Evolutionary conservation across 805 yeast species (phyloP).

Genomic region (Lipomyces yamadae): DNA sequence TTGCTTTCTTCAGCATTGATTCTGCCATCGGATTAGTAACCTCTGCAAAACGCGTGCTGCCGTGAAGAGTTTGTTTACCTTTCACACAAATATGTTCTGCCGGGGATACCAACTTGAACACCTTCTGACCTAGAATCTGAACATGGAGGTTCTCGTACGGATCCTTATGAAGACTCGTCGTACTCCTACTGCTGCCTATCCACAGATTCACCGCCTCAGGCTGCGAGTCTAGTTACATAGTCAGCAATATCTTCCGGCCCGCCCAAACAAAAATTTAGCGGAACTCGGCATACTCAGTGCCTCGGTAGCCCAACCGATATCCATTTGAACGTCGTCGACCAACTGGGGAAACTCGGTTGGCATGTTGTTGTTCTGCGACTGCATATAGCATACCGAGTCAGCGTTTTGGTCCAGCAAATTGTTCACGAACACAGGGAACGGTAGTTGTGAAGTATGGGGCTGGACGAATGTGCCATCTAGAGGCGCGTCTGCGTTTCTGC

Average conservation of each 20-base stretch:
- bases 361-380: conserved; percentile 48
- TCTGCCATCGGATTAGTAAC: conserved; percentile 30
- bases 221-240: conserved; percentile 27
- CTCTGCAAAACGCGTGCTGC: no score
- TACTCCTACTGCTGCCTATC: conserved; percentile 46
- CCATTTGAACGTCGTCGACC: conserved; percentile 32
- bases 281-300: conserved; percentile 23
- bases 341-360: conserved; percentile 40
- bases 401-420: conserved; percentile 27
- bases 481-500: conserved; percentile 50
- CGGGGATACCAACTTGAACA: conserved; percentile 47
- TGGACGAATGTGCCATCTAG: conserved; percentile 43
- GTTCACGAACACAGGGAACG: conserved; percentile 40
- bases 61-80: conserved; percentile 2
- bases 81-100: conserved; percentile 29
- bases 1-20: conserved; percentile 42
- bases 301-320: conserved; percentile 37
- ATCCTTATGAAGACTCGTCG: conserved; percentile 38
- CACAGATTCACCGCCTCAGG: conserved; percentile 50
- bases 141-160: conserved; percentile 47
- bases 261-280: no score
- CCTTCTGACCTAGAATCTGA: conserved; percentile 46
- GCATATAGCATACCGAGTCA: conserved; percentile 44
- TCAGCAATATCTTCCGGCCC: neutral
- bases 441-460: conserved; percentile 42